Conservation (phyloP, 108 stramenopile species). For the Cyclostephanos tholiformis region DNA sequence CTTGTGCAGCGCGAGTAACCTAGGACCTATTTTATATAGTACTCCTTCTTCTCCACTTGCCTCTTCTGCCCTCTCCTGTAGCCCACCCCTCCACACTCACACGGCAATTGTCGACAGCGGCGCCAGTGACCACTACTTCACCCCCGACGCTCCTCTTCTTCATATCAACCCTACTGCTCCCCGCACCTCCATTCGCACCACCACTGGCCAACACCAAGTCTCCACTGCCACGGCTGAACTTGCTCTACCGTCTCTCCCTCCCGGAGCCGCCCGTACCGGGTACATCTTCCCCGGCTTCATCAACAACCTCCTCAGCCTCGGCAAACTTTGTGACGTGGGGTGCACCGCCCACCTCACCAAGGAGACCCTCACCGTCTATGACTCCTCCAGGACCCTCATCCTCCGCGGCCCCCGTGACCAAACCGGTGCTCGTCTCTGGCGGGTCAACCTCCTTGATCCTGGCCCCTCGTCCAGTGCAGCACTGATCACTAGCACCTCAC, state of each 20-base stretch:
- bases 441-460: no score
- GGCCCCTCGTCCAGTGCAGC: no score
- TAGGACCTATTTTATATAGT: no score
- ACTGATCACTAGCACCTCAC: no score
- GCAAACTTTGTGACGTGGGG: not conserved
- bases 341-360: not conserved
- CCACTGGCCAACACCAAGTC: not conserved
- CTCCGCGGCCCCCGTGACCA: no score
- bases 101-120: no score
- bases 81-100: not conserved
- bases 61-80: not conserved
- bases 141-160: not conserved
- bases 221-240: not conserved
- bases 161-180: not conserved
- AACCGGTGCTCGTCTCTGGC: no score
- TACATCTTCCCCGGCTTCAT: not conserved
- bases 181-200: not conserved
- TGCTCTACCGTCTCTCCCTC: not conserved
- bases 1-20: not conserved
- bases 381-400: no score
- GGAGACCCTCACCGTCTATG: no score
- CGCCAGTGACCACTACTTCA: not conserved
- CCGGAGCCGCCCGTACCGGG: not conserved
- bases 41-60: not conserved
- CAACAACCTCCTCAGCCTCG: not conserved